Evolutionary conservation across 352 stramenopile genomes (phyloP).

Genomic region (Pythium guiyangense): DNA sequence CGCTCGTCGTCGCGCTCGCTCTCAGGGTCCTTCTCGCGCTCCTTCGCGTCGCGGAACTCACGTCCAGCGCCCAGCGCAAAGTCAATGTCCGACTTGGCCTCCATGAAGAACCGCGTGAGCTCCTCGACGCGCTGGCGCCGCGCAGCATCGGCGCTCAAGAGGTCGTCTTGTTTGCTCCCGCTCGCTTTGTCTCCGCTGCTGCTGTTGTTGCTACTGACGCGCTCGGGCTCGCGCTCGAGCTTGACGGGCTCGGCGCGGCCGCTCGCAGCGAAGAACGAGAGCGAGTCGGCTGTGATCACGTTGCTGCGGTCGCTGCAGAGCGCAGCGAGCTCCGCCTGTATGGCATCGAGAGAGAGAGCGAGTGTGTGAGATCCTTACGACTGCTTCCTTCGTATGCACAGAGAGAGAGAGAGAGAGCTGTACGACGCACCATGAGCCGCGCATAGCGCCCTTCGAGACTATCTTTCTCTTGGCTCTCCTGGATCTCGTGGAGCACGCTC

Average conservation of each 20-base stretch:
- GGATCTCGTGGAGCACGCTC: constrained; percentile 76
- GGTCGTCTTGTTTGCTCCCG: constrained; percentile 35
- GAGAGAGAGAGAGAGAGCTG: neutral
- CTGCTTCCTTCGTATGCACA: no score
- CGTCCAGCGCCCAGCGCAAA: constrained; percentile 72
- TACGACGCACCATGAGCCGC: constrained; percentile 57
- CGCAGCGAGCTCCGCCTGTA: constrained; percentile 51
- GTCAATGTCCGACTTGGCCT: constrained; percentile 87
- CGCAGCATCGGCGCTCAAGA: constrained; percentile 71
- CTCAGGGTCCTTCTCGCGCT: constrained; percentile 46
- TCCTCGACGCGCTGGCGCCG: constrained; percentile 81
- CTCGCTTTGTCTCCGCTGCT: constrained; percentile 25
- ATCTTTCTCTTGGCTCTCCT: constrained; percentile 74
- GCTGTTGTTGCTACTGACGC: constrained; percentile 10
- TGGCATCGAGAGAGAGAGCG: neutral
- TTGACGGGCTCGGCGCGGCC: constrained; percentile 68
- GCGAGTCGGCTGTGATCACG: constrained; percentile 69
- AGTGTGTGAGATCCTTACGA: no score
- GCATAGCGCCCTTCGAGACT: constrained; percentile 64
- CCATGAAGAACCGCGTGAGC: constrained; percentile 87
- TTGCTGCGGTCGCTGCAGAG: constrained; percentile 73
- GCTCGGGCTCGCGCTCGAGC: constrained; percentile 60
- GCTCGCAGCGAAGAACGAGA: constrained; percentile 56
- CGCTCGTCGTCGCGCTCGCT: constrained; percentile 63
- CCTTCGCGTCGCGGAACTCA: constrained; percentile 64